Conservation (phyloP, 2,329 filamentous ascomycete genomes). For the Uncinocarpus reesii region DNA sequence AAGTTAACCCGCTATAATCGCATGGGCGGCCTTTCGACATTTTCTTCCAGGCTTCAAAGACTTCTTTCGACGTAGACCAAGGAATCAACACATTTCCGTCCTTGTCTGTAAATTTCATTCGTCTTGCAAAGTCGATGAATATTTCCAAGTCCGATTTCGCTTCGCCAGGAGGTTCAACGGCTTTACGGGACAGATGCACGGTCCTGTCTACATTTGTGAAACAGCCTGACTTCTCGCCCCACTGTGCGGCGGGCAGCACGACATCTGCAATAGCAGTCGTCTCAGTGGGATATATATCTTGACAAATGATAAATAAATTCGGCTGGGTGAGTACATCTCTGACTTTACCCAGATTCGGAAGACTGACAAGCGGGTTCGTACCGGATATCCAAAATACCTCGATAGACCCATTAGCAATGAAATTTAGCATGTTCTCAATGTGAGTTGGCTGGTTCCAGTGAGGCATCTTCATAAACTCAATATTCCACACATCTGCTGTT, state of each 20-base stretch:
- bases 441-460: conserved; percentile 34
- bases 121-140: conserved; percentile 27
- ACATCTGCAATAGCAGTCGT: conserved; percentile 31
- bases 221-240: conserved; percentile 33
- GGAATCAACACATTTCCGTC: conserved; percentile 26
- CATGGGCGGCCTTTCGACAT: conserved; percentile 28
- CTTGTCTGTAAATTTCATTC: conserved; percentile 31
- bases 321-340: conserved; percentile 26
- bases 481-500: conserved; percentile 32
- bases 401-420: conserved; percentile 27
- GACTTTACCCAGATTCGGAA: conserved; percentile 27
- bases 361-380: conserved; percentile 33
- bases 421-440: conserved; percentile 30
- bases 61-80: conserved; percentile 25
- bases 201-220: conserved; percentile 35
- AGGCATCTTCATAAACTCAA: conserved; percentile 26
- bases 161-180: conserved; percentile 32
- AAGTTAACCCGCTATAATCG: conserved; percentile 28
- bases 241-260: conserved; percentile 30
- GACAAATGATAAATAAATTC: conserved; percentile 27
- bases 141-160: conserved; percentile 30
- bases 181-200: conserved; percentile 31
- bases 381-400: conserved; percentile 33
- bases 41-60: conserved; percentile 31
- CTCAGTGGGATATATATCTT: conserved; percentile 33